Conservation (phyloP, 306 rosid species). For the Ziziphus jujuba region DNA sequence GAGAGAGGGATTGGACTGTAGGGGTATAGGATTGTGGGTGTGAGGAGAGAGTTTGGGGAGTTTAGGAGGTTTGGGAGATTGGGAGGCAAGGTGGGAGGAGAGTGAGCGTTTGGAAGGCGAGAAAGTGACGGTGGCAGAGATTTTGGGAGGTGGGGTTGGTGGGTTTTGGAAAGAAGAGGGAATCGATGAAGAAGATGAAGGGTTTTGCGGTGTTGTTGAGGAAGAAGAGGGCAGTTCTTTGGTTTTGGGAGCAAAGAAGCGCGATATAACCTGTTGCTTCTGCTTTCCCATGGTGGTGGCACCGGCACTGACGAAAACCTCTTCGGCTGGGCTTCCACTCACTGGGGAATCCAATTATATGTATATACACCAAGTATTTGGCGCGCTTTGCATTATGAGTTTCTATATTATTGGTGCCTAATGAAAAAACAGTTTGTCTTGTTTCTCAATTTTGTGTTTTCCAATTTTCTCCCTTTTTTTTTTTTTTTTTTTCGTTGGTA, state of each 20-base stretch:
- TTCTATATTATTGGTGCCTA: too few species aligned
- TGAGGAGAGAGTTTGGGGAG: slow-evolving; percentile 59
- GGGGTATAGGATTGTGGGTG: slow-evolving; percentile 44
- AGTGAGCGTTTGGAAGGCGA: slow-evolving; percentile 80
- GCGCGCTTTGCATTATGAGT: slow-evolving; percentile 40
- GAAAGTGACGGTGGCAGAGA: slow-evolving; percentile 73
- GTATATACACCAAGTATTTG: slow-evolving; percentile 16
- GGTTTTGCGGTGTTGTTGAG: slow-evolving; percentile 25
- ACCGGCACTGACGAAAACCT: neutral
- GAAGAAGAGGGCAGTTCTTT: slow-evolving; percentile 29
- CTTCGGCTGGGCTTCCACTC: neutral
- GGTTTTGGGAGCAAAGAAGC: slow-evolving; percentile 84
- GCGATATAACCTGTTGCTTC: slow-evolving; percentile 83
- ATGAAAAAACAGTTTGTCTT: too few species aligned
- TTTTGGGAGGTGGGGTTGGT: slow-evolving; percentile 62
- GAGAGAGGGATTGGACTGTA: slow-evolving; percentile 44
- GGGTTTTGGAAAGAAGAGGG: slow-evolving; percentile 27
- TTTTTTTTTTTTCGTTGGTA: too few species aligned
- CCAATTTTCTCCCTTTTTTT: too few species aligned
- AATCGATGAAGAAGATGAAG: slow-evolving; percentile 22
- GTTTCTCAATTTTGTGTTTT: too few species aligned
- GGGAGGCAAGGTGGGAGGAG: slow-evolving; percentile 46
- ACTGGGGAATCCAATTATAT: neutral
- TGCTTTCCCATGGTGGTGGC: slow-evolving; percentile 75
- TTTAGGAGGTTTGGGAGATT: slow-evolving; percentile 44